Conservation (phyloP, 1,284 basidiomycete species). For the Golubevia sp. region DNA sequence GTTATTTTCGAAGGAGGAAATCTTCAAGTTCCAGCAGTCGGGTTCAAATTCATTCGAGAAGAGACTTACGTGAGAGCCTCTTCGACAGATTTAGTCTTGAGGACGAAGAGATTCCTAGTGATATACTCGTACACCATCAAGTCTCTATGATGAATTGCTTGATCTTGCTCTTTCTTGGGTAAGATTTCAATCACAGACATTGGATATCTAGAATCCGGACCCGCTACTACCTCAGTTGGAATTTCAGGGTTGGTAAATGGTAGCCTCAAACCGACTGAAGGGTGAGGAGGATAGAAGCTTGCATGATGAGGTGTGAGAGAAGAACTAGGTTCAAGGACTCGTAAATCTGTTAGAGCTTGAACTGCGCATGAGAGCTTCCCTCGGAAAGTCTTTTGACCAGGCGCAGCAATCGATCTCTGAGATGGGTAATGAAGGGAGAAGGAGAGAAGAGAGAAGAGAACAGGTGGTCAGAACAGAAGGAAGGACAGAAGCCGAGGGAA, state of each 20-base stretch:
- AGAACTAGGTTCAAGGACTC: neutral
- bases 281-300: neutral
- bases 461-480: no score
- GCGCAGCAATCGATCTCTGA: no score
- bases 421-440: no score
- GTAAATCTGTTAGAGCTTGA: neutral
- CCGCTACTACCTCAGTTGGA: neutral
- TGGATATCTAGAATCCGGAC: neutral
- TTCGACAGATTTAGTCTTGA: slow-evolving; percentile 26
- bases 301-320: neutral
- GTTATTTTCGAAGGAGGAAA: neutral
- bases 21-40: neutral
- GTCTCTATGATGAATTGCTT: neutral
- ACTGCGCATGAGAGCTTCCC: no score
- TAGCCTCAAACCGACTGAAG: neutral
- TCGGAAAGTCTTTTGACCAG: no score
- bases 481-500: no score
- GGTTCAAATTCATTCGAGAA: neutral
- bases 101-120: slow-evolving; percentile 47
- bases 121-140: slow-evolving; percentile 51
- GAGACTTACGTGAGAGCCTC: slow-evolving; percentile 35
- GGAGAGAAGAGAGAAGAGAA: no score
- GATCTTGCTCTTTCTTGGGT: neutral
- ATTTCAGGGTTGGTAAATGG: neutral
- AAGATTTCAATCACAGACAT: neutral